Evolutionary conservation across 2,329 filamentous ascomycete genomes (phyloP), one percentile per base, ranked within the genome.

Genomic region (Chalaropsis ovoidea): DNA sequence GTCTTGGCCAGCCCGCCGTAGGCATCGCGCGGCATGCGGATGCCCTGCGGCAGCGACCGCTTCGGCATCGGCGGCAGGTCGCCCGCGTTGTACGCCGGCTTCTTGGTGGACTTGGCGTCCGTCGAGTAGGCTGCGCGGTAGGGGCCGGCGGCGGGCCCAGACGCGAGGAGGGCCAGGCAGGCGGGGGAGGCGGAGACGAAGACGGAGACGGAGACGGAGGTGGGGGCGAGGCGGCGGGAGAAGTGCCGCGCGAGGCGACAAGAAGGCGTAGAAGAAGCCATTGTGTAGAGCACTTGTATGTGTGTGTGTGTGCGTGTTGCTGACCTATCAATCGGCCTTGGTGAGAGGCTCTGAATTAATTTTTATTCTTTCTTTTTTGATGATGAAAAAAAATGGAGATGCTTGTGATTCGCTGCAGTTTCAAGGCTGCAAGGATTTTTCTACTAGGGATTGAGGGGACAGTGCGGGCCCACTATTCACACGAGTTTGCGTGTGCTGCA

Each of bases 41-140:
- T 65, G 17, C 66, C 66, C 47, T 62, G 45, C 22, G 66, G 66
- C 19, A 67, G 19, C 17, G 52, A 17, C 3, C 66, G 60, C 61
- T 62, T 65, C 10, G 67, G 67, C 67, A 68, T 68, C 11, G 67
- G 61, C 61, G 67, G 67, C 27, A 64, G 31, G 10, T 65, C 47
- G 4, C 52, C 39, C 11, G 61, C 35, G 22, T 42, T 24, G 24
- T 45, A 49, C 19, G 60, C 11, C 13, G 58, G 31, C 27, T 54
- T 47, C 47, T 45, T 62, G 11, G 66, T 49, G n/a, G n/a, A n/a
- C n/a, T 27, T 39, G 43, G 27, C 31, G 27, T 27, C 22, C 15
- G 61, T 27, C 15, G 61, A 45, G 45, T 63, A 63, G 15, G 42
- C 22, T 5, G 24, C 42, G n/a, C 31, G 43, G 15, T n/a, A 27